A percentile compares a stretch with the other conserved stretches of the same genome.
phyloP scores from a whole-genome alignment of 108 stramenopile genomes.

The Mediolabrus comicus region DNA sequence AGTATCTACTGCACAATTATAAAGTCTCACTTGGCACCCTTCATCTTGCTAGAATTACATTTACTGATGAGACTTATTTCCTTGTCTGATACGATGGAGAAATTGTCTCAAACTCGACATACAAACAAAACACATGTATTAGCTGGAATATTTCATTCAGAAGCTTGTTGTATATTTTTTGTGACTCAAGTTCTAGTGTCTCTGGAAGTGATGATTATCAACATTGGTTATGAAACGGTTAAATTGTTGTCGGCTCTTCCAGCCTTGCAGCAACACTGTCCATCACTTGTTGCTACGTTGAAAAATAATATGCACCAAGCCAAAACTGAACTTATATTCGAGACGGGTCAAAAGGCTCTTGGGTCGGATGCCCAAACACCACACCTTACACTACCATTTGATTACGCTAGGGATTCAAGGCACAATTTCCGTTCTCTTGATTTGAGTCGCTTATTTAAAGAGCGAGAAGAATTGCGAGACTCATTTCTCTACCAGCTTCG shows the following conservation, averaged over 20 bases:
- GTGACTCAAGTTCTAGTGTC: constrained; percentile 32
- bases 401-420: constrained; percentile 69
- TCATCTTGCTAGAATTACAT: constrained; percentile 69
- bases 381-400: constrained; percentile 73
- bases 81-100: constrained; percentile 7
- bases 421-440: constrained; percentile 65
- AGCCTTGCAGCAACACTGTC: constrained; percentile 20
- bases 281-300: constrained; percentile 13
- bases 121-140: constrained; percentile 10
- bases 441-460: constrained; percentile 60
- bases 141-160: constrained; percentile 18
- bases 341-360: constrained; percentile 26
- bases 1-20: constrained; percentile 61
- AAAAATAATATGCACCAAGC: constrained; percentile 18
- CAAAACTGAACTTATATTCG: constrained; percentile 20
- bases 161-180: constrained; percentile 44
- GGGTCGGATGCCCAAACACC: constrained; percentile 41
- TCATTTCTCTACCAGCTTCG: constrained; percentile 74
- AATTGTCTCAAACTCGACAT: neutral
- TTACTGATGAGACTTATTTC: constrained; percentile 65
- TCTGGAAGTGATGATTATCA: constrained; percentile 30
- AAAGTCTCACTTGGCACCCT: constrained; percentile 62
- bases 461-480: constrained; percentile 77
- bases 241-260: constrained; percentile 29
- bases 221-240: constrained; percentile 26